Percentiles rank a stretch among this genome's conserved stretches.
phyloP scores from a whole-genome alignment of 805 yeast species.

The Yarrowia porcina region DNA sequence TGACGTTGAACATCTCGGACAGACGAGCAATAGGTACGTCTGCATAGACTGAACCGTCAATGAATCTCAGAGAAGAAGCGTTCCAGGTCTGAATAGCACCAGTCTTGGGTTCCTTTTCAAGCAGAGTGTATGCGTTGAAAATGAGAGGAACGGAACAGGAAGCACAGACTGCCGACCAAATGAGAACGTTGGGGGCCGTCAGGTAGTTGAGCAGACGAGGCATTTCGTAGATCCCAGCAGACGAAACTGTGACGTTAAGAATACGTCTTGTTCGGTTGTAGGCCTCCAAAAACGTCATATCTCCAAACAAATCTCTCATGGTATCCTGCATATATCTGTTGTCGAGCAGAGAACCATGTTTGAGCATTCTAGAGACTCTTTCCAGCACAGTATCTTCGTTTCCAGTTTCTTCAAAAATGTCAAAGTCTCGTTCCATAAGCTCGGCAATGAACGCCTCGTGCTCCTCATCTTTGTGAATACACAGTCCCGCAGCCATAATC shows the following conservation, averaged over 20 bases:
- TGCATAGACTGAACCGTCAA: slow-evolving; percentile 94
- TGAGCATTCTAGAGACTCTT: slow-evolving; percentile 60
- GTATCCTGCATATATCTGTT: slow-evolving; percentile 66
- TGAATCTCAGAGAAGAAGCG: slow-evolving; percentile 71
- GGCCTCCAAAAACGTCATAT: slow-evolving; percentile 89
- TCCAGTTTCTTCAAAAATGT: slow-evolving; percentile 57
- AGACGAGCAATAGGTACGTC: slow-evolving; percentile 88
- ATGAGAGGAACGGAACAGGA: slow-evolving; percentile 93
- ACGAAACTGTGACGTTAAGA: slow-evolving; percentile 90
- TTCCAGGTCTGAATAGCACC: slow-evolving; percentile 79
- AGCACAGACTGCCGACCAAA: slow-evolving; percentile 88
- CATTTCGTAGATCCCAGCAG: slow-evolving; percentile 87
- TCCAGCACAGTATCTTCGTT: slow-evolving; percentile 51
- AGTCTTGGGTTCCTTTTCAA: slow-evolving; percentile 75
- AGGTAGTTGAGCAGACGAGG: slow-evolving; percentile 84
- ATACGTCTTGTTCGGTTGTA: slow-evolving; percentile 90
- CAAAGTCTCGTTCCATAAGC: slow-evolving; percentile 54
- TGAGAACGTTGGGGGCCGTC: slow-evolving; percentile 88
- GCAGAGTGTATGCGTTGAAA: slow-evolving; percentile 79
- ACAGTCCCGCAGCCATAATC: slow-evolving; percentile 83
- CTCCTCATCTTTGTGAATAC: slow-evolving; percentile 76
- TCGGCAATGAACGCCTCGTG: slow-evolving; percentile 36
- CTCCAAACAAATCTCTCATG: slow-evolving; percentile 77
- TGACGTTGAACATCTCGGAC: slow-evolving; percentile 95
- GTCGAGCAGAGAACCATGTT: slow-evolving; percentile 88